phyloP scores from a whole-genome alignment of 257 asterid species.

The Sherardia arvensis region DNA sequence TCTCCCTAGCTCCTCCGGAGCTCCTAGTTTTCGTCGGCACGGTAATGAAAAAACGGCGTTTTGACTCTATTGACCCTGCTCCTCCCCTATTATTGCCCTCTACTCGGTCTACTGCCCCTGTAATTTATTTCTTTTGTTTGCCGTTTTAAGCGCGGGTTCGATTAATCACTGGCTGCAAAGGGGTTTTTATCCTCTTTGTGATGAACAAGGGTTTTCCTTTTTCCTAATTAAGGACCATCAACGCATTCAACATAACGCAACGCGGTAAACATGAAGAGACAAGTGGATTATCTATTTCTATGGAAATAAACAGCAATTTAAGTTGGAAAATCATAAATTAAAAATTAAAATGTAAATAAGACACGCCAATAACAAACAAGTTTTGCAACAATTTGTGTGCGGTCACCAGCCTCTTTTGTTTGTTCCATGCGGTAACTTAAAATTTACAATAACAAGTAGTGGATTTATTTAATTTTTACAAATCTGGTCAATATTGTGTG shows the following conservation, averaged over 20 bases:
- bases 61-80: constrained; percentile 14
- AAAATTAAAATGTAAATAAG: background rate
- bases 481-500: too few relatives aligned
- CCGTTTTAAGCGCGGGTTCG: background rate
- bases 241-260: background rate
- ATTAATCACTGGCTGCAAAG: background rate
- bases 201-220: too few relatives aligned
- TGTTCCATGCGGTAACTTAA: too few relatives aligned
- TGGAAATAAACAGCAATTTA: background rate
- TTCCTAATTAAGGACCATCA: background rate
- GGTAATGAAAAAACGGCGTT: constrained; percentile 10
- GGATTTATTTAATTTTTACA: too few relatives aligned
- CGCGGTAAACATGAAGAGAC: background rate
- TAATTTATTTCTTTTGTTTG: background rate
- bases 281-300: background rate
- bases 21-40: constrained; percentile 34
- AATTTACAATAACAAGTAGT: too few relatives aligned
- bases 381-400: background rate
- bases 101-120: background rate
- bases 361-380: background rate
- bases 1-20: constrained; percentile 28
- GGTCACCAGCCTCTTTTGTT: background rate
- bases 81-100: constrained; percentile 8
- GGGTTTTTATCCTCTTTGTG: background rate
- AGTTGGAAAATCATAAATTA: background rate